Conservation (phyloP, 768 basidiomycete species). For the Tylopilus plumbeoviolaceoides region DNA sequence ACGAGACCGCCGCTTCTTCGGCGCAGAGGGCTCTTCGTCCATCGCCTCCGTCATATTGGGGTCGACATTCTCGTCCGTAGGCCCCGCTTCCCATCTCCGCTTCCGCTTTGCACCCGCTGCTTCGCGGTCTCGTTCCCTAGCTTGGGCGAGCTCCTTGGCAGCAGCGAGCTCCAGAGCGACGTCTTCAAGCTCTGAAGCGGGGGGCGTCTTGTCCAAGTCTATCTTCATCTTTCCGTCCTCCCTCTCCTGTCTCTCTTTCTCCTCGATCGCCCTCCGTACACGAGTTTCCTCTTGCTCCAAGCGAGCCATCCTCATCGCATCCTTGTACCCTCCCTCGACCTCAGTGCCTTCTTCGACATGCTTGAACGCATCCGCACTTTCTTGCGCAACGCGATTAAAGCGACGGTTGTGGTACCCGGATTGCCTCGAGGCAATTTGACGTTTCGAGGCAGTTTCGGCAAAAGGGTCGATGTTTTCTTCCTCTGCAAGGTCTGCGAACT, state of each 20-base stretch:
- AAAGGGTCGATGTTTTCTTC: constrained; percentile 91
- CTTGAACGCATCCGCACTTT: constrained; percentile 76
- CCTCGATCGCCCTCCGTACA: constrained; percentile 81
- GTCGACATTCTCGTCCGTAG: constrained; percentile 61
- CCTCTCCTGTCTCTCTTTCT: constrained; percentile 75
- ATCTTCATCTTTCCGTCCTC: constrained; percentile 73
- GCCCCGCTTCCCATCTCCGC: constrained; percentile 75
- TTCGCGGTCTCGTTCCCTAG: constrained; percentile 36
- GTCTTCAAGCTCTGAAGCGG: constrained; percentile 71
- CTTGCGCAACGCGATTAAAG: constrained; percentile 79
- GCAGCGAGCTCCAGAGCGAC: constrained; percentile 67
- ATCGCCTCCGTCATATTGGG: constrained; percentile 61
- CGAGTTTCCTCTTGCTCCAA: constrained; percentile 91
- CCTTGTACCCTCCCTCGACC: constrained; percentile 88
- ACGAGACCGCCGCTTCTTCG: constrained; percentile 90
- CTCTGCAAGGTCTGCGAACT: constrained; percentile 91
- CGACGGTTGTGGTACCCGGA: constrained; percentile 93
- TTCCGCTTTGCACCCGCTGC: constrained; percentile 62
- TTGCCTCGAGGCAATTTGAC: constrained; percentile 91
- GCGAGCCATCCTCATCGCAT: constrained; percentile 87
- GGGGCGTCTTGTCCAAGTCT: constrained; percentile 91
- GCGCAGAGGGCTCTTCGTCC: constrained; percentile 71
- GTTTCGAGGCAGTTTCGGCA: constrained; percentile 87
- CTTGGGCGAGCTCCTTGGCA: constrained; percentile 33
- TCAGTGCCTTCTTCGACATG: constrained; percentile 63